Conservation (phyloP, 495 filamentous ascomycete genomes). For the Achaetomiella virescens region DNA sequence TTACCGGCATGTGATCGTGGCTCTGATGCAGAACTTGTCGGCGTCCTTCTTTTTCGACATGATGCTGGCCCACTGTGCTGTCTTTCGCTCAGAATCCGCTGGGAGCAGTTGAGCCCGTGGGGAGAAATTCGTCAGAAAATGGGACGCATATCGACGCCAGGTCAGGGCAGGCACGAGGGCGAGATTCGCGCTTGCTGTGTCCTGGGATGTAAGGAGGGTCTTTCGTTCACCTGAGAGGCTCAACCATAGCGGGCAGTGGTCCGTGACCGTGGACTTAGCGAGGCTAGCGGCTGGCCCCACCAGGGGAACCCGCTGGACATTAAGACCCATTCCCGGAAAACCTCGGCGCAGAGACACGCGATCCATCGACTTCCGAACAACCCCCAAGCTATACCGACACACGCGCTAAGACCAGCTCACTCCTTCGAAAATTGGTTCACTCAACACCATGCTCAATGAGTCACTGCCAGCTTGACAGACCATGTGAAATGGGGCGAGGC, state of each 20-base stretch:
- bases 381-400: neutral
- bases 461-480: neutral
- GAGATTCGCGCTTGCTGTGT: neutral
- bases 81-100: neutral
- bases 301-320: no score
- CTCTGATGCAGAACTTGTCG: conserved; percentile 1
- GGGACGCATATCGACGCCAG: conserved; percentile 1
- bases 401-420: neutral
- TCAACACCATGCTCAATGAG: neutral
- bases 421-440: neutral
- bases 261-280: neutral
- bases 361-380: neutral
- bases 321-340: neutral
- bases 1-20: conserved; percentile 9
- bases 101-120: neutral
- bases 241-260: neutral
- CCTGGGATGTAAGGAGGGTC: neutral
- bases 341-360: neutral
- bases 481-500: neutral
- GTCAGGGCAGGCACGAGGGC: neutral
- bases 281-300: neutral
- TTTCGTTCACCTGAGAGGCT: neutral
- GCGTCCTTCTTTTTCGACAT: conserved; percentile 4
- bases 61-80: neutral
- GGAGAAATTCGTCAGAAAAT: neutral